Evolutionary conservation across 2,329 filamentous ascomycete genomes (phyloP), one percentile per base, ranked within the genome.

Genomic region (Capronia coronata): DNA sequence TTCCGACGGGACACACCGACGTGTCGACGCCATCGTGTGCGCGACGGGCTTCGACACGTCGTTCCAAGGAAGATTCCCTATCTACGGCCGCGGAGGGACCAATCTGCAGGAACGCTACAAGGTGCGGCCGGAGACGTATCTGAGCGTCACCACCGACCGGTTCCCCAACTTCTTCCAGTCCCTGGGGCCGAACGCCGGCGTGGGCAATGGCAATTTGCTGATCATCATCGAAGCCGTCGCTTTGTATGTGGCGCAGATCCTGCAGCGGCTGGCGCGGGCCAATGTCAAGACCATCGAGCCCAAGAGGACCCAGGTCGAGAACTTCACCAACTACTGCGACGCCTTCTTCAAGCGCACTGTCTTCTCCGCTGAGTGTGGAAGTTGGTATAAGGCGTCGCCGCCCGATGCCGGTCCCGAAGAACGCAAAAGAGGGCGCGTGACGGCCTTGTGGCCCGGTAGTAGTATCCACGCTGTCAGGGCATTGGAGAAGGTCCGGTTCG

Each of bases 381-480:
- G 70, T 46, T 78, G 75, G 75, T 79, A 79, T 58, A 72, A 74
- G 56, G 45, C 51, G 10, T 45, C 47, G 63, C 67, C 40, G 63
- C 65, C 37, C 60, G 64, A 11, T 63, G 71, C 43, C 4, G 53
- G 46, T 2, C 40, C 52, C 2, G 56, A 56, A 44, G 55, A 58
- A n/a, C 46, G 54, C 6, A 57, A 54, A 38, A 47, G 29, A 18
- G 70, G 71, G n/a, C 62, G 69, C 41, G 64, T 75, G 27, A 65
- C 68, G 5, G 71, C 71, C 1, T 60, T 70, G 13, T 74, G 68
- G 62, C 66, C 68, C 16, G 72, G 71, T 21, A 68, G 66, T 48
- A 61, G 63, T 14, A 60, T 67, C 9, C 64, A 67, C 19, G 69
- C 66, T 45, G 56, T 66, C 22, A 56, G 62, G 43, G 52, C 65